Base-by-base conservation (phyloP, 768 basidiomycete species). In the Asterophora lycoperdoides region DNA sequence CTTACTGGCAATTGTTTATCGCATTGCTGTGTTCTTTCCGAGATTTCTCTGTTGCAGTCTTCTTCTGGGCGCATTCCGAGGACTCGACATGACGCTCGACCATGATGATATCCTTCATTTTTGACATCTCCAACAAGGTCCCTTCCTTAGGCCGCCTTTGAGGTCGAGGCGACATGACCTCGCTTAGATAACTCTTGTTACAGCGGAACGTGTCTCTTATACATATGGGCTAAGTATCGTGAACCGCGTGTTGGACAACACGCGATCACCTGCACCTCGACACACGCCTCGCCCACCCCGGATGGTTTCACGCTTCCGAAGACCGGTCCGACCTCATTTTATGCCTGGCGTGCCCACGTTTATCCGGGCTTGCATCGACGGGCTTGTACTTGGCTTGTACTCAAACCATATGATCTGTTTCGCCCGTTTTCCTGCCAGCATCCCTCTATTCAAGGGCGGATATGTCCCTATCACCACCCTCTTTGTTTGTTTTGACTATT, bases 381-480 rank as follows among this genome's bases (percentile, higher is more conserved):
- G 23, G 6, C 35, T 44, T 40, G 35, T 30, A 44, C 26, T 9
- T 17, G 29, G n/a, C n/a, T n/a, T n/a, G n/a, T n/a, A n/a, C n/a
- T n/a, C n/a, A n/a, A n/a, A n/a, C n/a, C 37, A 20, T 20, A 17
- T 45, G 37, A 40, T 44, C 44, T 26, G 29, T 38, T 39, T 34
- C 28, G 33, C 23, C 48, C 19, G 7, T 48, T 47, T 42, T 52
- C 23, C 37, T 35, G 36, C 6, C 41, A 14, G 6, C 26, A 43
- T 11, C 35, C 26, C 46, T 37, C 45, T 34, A 44, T 49, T 40
- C 52, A 32, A 56, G 57, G 53, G 47, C 48, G 56, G 53, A 45
- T 33, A 41, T 52, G 46, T 44, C 46, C 49, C 57, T 54, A 51
- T 51, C 49, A 46, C 8, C 36, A 35, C 41, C 34, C 48, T 43